phyloP scores from a whole-genome alignment of 345 rosid genomes.

The Kernera saxatilis region DNA sequence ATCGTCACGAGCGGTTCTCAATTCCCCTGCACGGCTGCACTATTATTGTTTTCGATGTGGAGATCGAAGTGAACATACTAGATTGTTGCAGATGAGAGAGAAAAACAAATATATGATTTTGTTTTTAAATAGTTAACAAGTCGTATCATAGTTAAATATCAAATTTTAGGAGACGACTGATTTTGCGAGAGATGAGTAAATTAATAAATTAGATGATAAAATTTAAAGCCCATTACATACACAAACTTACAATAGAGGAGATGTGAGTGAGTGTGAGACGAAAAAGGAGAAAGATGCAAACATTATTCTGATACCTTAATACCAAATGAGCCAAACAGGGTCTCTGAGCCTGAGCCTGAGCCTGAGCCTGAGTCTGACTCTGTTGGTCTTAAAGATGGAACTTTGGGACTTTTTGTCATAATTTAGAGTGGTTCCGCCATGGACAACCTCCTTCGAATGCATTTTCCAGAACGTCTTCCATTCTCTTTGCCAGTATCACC shows the following conservation, averaged over 20 bases:
- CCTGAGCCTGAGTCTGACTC: neutral
- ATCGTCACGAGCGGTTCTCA: too few species aligned
- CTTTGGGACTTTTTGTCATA: slow-evolving; percentile 39
- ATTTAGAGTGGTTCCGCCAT: slow-evolving; percentile 72
- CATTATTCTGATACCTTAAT: neutral
- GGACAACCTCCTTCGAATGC: slow-evolving; percentile 98
- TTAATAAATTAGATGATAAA: slow-evolving; percentile 8
- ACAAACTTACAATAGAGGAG: slow-evolving; percentile 10
- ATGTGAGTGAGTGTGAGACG: neutral
- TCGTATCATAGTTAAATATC: neutral
- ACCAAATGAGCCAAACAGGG: slow-evolving; percentile 3
- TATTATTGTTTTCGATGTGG: too few species aligned
- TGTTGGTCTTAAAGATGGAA: neutral
- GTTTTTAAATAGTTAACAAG: neutral
- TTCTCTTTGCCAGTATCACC: slow-evolving; percentile 79
- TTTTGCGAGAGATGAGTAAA: neutral
- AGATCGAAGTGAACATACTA: too few species aligned
- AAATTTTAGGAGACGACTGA: neutral
- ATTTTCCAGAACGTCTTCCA: slow-evolving; percentile 93
- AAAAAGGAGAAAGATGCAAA: neutral
- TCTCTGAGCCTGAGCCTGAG: neutral
- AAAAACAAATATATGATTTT: too few species aligned
- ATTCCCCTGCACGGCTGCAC: too few species aligned
- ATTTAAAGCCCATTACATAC: slow-evolving; percentile 12
- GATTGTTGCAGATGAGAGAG: too few species aligned